Conservation (phyloP, 1,284 basidiomycete genomes). For the Cryptococcus jaspeensis region DNA sequence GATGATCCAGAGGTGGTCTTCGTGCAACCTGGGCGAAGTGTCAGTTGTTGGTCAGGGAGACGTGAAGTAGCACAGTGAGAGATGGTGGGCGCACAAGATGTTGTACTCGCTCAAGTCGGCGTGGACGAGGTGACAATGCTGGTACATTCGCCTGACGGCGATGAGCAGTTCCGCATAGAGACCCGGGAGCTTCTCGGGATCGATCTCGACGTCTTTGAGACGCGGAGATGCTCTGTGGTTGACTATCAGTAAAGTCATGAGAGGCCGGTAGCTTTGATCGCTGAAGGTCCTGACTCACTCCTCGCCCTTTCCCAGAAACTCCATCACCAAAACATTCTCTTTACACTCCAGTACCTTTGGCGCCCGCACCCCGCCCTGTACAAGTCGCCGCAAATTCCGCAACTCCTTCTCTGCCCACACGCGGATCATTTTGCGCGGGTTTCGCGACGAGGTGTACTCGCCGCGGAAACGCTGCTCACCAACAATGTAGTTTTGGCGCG, state of each 20-base stretch:
- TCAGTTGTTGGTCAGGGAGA: neutral
- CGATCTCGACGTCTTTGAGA: slow-evolving; percentile 77
- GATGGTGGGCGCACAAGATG: slow-evolving; percentile 67
- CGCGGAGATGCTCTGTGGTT: slow-evolving; percentile 75
- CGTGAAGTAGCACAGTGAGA: neutral
- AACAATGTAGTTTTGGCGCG: slow-evolving; percentile 89
- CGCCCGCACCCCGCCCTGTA: slow-evolving; percentile 75
- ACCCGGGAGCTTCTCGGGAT: slow-evolving; percentile 44
- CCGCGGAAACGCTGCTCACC: slow-evolving; percentile 88
- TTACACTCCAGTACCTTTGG: slow-evolving; percentile 89
- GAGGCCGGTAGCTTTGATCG: no score
- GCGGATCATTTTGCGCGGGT: slow-evolving; percentile 98
- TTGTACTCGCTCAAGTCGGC: slow-evolving; percentile 99
- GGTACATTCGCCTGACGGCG: slow-evolving; percentile 80
- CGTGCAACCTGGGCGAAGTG: slow-evolving; percentile 52
- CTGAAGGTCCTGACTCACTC: slow-evolving; percentile 32
- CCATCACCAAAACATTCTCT: slow-evolving; percentile 97
- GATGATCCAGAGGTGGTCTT: slow-evolving; percentile 81
- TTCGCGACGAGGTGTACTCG: slow-evolving; percentile 80
- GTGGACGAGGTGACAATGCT: slow-evolving; percentile 89
- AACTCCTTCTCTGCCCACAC: slow-evolving; percentile 99
- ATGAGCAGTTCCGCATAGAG: slow-evolving; percentile 82
- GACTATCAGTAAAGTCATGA: no score
- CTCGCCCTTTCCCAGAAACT: slow-evolving; percentile 77
- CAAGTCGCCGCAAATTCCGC: slow-evolving; percentile 85